These are phyloP conservation scores for Spinacia oleracea DNA, from an alignment of 179 eudicot species.

Conservation along the genomic window DNA sequence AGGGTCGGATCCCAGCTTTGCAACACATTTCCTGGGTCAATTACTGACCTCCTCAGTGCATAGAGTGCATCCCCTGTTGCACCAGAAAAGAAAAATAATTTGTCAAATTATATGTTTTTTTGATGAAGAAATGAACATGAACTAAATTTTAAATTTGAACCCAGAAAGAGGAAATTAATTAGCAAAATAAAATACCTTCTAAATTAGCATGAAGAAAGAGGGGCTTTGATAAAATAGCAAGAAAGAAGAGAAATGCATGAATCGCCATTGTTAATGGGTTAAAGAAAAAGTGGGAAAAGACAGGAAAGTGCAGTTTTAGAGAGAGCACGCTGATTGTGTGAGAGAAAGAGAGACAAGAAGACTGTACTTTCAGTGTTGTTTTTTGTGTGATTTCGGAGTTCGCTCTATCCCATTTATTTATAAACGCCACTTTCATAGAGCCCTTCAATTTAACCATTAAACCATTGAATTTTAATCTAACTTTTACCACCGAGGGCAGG, in stretches of 20 bases:
- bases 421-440: slow-evolving; percentile 2
- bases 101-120: neutral
- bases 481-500: too few species aligned
- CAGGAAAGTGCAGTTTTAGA: neutral
- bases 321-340: slow-evolving; percentile 4
- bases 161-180: neutral
- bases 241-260: neutral
- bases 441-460: neutral
- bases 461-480: neutral
- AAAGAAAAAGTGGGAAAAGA: neutral
- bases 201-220: neutral
- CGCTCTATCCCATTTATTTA: neutral
- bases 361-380: neutral
- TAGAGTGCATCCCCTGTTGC: slow-evolving; percentile 76
- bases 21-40: slow-evolving; percentile 61
- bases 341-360: slow-evolving; percentile 5
- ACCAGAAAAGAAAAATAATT: neutral
- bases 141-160: neutral
- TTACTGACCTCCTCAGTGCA: slow-evolving; percentile 64
- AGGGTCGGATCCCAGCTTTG: slow-evolving; percentile 96
- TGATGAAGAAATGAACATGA: neutral
- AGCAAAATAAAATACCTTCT: neutral
- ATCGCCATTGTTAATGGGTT: neutral
- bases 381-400: neutral
- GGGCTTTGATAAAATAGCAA: neutral